Percentiles rank a stretch among this genome's conserved stretches.
Evolutionary conservation across 768 basidiomycete genomes (phyloP).

Genomic region (Saitozyma sp.): DNA sequence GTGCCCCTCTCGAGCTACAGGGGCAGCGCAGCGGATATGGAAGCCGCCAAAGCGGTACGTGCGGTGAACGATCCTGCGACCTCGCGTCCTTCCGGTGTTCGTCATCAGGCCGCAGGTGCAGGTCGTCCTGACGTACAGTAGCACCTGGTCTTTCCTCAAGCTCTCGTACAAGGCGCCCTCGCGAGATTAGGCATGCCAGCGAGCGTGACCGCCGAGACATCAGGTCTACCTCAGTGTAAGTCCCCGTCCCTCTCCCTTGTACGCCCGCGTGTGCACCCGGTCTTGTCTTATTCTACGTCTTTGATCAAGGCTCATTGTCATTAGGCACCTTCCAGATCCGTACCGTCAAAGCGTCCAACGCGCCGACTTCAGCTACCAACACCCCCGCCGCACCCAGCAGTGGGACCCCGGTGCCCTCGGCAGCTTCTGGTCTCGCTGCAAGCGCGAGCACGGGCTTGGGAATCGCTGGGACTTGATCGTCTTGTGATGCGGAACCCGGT

Average conservation of each 20-base stretch:
- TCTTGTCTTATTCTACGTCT: no score
- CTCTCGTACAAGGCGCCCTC: conserved; percentile 80
- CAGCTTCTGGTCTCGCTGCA: neutral
- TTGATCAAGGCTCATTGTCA: neutral
- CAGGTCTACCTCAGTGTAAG: conserved; percentile 79
- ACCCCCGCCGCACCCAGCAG: no score
- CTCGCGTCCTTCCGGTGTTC: neutral
- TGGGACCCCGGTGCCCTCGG: neutral
- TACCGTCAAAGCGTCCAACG: conserved; percentile 29
- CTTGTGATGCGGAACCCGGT: neutral
- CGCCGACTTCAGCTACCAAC: no score
- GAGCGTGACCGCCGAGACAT: conserved; percentile 75
- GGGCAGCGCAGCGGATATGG: conserved; percentile 70
- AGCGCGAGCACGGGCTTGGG: conserved; percentile 14
- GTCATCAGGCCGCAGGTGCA: neutral
- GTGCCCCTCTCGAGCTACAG: conserved; percentile 76
- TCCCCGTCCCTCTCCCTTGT: neutral
- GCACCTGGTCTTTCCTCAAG: conserved; percentile 80
- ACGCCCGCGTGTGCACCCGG: neutral
- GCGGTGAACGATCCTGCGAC: neutral
- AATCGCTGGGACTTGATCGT: conserved; percentile 7
- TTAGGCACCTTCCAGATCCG: conserved; percentile 48
- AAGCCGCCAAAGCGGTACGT: conserved; percentile 68
- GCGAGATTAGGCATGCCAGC: conserved; percentile 72
- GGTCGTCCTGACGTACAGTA: conserved; percentile 46